Evolutionary conservation across 1,139 yeast genomes (phyloP).

Genomic region (Yamadazyma friedrichii): DNA sequence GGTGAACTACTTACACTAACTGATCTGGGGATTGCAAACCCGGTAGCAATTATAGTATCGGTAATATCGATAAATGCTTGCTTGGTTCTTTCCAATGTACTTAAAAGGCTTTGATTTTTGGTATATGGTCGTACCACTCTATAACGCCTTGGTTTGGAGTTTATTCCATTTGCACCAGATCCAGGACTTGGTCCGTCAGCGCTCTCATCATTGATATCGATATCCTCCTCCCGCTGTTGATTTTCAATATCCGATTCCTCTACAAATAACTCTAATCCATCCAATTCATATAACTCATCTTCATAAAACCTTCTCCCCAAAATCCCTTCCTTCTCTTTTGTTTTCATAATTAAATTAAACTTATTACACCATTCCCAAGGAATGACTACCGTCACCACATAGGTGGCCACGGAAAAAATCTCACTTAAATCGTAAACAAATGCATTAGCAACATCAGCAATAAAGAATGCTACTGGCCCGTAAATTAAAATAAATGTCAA

Average conservation of each 20-base stretch:
- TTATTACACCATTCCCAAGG: conserved; percentile 92
- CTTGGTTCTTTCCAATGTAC: conserved; percentile 28
- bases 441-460: conserved; percentile 72
- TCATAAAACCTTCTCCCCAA: conserved; percentile 78
- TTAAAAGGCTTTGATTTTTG: conserved; percentile 7
- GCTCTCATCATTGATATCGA: conserved; percentile 4
- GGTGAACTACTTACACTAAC: conserved; percentile 34
- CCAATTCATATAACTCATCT: conserved; percentile 55
- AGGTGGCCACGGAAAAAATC: conserved; percentile 67
- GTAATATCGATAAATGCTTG: conserved; percentile 44
- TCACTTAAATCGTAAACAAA: conserved; percentile 75
- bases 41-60: conserved; percentile 58
- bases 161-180: not conserved
- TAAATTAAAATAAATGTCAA: conserved; percentile 60
- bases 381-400: conserved; percentile 70
- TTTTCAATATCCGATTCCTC: conserved; percentile 24
- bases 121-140: conserved; percentile 6
- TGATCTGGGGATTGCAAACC: conserved; percentile 57
- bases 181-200: not conserved
- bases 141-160: conserved; percentile 6
- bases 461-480: conserved; percentile 69
- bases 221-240: conserved; percentile 4
- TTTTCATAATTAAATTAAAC: conserved; percentile 56
- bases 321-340: conserved; percentile 74
- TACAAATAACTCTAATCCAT: conserved; percentile 42